Conservation (phyloP, 1,284 basidiomycete genomes). For the Thelephora terrestris region DNA sequence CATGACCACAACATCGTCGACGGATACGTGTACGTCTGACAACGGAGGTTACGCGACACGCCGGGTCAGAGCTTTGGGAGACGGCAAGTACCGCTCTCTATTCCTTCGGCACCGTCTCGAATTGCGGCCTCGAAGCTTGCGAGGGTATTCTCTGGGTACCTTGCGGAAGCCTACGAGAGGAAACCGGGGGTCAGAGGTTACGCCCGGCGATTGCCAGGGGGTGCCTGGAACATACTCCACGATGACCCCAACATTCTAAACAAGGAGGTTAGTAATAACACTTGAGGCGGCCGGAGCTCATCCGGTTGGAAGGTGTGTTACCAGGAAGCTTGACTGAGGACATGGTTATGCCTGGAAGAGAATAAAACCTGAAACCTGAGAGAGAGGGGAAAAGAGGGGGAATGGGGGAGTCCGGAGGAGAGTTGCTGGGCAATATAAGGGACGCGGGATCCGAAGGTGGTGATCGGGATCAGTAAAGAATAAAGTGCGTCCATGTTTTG, state of each 20-base stretch:
- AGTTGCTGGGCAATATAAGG: background rate
- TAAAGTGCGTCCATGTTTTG: background rate
- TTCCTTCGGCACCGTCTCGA: conserved; percentile 87
- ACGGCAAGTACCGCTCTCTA: conserved; percentile 75
- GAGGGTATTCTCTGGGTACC: conserved; percentile 87
- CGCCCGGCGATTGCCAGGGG: conserved; percentile 5
- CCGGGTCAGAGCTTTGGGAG: conserved; percentile 20
- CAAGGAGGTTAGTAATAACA: background rate
- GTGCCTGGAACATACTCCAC: conserved; percentile 57
- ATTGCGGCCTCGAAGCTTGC: conserved; percentile 91
- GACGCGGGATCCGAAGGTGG: background rate
- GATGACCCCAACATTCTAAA: conserved; percentile 85
- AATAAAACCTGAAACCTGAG: background rate
- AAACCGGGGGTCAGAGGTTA: conserved; percentile 10
- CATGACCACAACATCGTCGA: conserved; percentile 87
- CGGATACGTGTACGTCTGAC: conserved; percentile 92
- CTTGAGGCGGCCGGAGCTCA: background rate
- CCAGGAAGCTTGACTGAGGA: conserved; percentile 5
- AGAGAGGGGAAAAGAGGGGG: background rate
- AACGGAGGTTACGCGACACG: conserved; percentile 37
- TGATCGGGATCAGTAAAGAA: background rate
- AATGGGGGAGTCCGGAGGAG: background rate
- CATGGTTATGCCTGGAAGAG: background rate
- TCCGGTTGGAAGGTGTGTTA: background rate
- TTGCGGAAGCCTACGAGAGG: conserved; percentile 61